Conservation (phyloP, 1,139 yeast genomes). For the Debaryomyces udenii region DNA sequence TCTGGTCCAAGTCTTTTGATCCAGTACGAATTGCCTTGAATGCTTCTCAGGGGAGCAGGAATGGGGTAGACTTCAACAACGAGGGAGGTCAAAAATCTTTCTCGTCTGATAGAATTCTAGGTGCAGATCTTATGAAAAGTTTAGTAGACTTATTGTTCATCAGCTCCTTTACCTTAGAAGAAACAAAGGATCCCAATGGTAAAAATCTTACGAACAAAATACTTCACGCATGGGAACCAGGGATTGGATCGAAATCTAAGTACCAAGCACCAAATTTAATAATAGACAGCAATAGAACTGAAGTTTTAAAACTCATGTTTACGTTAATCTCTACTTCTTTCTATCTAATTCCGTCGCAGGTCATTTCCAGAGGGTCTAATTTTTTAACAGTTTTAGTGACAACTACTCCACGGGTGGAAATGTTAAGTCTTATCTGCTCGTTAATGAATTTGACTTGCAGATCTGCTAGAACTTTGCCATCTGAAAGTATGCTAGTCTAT, state of each 20-base stretch:
- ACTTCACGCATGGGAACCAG: constrained; percentile 69
- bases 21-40: constrained; percentile 24
- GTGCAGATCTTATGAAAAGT: constrained; percentile 49
- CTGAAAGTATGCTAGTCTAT: constrained; percentile 38
- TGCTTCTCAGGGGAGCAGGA: constrained; percentile 4
- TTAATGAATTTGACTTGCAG: constrained; percentile 62
- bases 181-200: constrained; percentile 6
- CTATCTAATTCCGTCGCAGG: constrained; percentile 50
- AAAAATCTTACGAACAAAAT: constrained; percentile 9
- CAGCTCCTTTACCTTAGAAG: constrained; percentile 58
- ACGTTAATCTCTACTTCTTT: constrained; percentile 66
- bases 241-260: constrained; percentile 56
- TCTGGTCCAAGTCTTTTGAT: constrained; percentile 32
- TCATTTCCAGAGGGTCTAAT: constrained; percentile 56
- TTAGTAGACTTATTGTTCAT: constrained; percentile 59
- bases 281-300: constrained; percentile 67
- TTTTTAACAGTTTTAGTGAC: constrained; percentile 64
- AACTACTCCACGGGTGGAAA: constrained; percentile 49
- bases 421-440: constrained; percentile 65
- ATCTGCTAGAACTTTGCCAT: constrained; percentile 28
- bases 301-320: constrained; percentile 62
- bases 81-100: neutral
- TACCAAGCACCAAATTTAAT: constrained; percentile 50
- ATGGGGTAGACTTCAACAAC: constrained; percentile 13
- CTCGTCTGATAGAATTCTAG: constrained; percentile 38